Conservation (phyloP, 306 rosid genomes). For the Gleditsia sinensis region DNA sequence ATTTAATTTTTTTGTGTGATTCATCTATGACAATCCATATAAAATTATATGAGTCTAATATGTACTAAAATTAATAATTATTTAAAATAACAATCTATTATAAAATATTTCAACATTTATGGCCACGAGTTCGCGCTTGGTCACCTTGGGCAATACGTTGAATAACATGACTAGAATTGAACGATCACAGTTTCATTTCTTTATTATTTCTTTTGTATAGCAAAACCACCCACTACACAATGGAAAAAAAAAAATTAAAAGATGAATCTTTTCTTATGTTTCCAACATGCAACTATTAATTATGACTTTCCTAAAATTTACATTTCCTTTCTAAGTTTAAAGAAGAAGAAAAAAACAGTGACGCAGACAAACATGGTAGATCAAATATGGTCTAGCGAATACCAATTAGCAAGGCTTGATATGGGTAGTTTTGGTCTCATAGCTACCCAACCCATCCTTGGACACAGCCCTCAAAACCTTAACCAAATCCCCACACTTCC, state of each 20-base stretch:
- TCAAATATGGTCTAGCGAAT: not conserved
- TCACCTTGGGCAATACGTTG: too few species aligned
- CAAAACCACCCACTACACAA: too few species aligned
- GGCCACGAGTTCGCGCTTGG: too few species aligned
- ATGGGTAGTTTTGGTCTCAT: constrained; percentile 53
- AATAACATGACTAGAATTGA: not conserved
- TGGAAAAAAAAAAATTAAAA: too few species aligned
- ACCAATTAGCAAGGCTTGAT: constrained; percentile 45
- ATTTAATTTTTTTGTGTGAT: too few species aligned
- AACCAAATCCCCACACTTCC: constrained; percentile 55
- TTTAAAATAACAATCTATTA: too few species aligned
- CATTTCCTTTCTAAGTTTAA: not conserved
- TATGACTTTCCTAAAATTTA: not conserved
- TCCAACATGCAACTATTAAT: too few species aligned
- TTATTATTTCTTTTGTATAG: not conserved
- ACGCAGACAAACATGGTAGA: not conserved
- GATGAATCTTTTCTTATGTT: not conserved
- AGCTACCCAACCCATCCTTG: constrained; percentile 27
- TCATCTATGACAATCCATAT: too few species aligned
- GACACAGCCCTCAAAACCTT: constrained; percentile 42
- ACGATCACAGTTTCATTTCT: not conserved
- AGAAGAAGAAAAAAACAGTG: too few species aligned
- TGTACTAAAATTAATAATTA: too few species aligned
- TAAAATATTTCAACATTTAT: too few species aligned
- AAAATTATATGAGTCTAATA: too few species aligned